Evolutionary conservation across 1,284 basidiomycete species (phyloP).

Genomic region (Microbotryum lychnidis-dioicae): DNA sequence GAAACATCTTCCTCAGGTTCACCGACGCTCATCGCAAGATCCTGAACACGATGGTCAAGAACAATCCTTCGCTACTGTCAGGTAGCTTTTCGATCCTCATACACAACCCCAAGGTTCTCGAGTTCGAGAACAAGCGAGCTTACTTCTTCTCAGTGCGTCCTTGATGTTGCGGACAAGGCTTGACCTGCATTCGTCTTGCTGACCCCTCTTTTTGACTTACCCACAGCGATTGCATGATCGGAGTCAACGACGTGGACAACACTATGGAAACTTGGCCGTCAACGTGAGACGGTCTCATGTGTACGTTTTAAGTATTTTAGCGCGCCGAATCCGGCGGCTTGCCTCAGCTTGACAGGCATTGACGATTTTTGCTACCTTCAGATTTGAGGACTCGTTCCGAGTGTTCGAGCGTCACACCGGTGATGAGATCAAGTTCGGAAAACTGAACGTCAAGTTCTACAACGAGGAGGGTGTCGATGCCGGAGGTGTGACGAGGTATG

Average conservation of each 20-base stretch:
- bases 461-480: constrained; percentile 98
- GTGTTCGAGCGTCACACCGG: constrained; percentile 81
- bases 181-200: background rate
- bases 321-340: no score
- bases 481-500: constrained; percentile 94
- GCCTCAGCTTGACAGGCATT: background rate
- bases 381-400: constrained; percentile 92
- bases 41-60: constrained; percentile 83
- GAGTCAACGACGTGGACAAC: constrained; percentile 60
- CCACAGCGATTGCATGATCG: constrained; percentile 89
- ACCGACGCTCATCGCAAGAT: constrained; percentile 92
- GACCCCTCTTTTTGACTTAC: background rate
- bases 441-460: constrained; percentile 91
- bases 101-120: constrained; percentile 90
- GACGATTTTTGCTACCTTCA: constrained; percentile 50
- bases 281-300: constrained; percentile 70
- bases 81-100: constrained; percentile 95
- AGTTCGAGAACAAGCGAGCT: constrained; percentile 99
- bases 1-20: constrained; percentile 85
- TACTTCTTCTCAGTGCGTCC: constrained; percentile 56
- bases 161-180: constrained; percentile 1
- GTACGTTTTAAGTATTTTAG: background rate
- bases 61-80: constrained; percentile 90
- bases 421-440: constrained; percentile 96
- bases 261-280: constrained; percentile 75